Conservation (phyloP, 371 early-diverging fungal genomes). For the Mucor saturninus region DNA sequence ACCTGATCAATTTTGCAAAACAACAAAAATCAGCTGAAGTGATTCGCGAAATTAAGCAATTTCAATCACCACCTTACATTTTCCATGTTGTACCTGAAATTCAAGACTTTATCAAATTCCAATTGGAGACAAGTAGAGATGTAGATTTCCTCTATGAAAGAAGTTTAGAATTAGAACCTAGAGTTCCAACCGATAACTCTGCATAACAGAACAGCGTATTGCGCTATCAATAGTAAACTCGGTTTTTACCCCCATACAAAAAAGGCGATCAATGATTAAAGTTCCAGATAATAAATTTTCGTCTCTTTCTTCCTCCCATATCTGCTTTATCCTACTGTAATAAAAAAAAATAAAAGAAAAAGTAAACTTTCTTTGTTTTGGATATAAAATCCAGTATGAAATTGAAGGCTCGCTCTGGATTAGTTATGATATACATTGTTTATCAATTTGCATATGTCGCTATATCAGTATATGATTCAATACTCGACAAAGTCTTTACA, state of each 20-base stretch:
- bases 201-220: constrained; percentile 4
- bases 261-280: constrained; percentile 1
- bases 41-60: constrained; percentile 92
- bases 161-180: constrained; percentile 74
- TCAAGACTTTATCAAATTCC: constrained; percentile 76
- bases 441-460: too few species aligned
- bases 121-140: constrained; percentile 64
- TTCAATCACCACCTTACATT: constrained; percentile 86
- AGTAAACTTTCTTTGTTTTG: too few species aligned
- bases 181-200: constrained; percentile 22
- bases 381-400: too few species aligned
- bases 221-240: constrained; percentile 6
- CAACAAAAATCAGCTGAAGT: constrained; percentile 86
- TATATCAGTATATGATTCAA: too few species aligned
- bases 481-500: too few species aligned
- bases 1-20: constrained; percentile 92
- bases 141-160: constrained; percentile 70
- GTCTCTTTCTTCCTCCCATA: background rate
- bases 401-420: too few species aligned
- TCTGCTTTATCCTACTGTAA: too few species aligned
- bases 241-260: constrained; percentile 16
- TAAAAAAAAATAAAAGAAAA: background rate
- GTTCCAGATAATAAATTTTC: background rate
- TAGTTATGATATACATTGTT: too few species aligned
- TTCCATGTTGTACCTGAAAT: constrained; percentile 78